Evolutionary conservation across 2,329 filamentous ascomycete species (phyloP).

Genomic region (Penicillium sp.): DNA sequence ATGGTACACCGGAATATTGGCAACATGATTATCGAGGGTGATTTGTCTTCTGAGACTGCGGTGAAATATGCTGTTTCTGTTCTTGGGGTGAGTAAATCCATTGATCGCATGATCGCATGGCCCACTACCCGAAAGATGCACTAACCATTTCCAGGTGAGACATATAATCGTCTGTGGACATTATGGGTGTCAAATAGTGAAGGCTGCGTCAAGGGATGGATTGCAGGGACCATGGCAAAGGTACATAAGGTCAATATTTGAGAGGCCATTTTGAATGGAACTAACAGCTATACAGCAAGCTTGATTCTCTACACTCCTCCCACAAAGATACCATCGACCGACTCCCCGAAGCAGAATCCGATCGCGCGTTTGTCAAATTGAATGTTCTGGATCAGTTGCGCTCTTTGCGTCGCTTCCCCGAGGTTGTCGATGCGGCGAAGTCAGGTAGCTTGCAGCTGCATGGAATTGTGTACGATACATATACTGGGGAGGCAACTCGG

Average conservation of each 20-base stretch:
- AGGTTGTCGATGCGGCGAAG: slow-evolving; percentile 13
- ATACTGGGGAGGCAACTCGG: slow-evolving; percentile 3
- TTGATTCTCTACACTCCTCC: slow-evolving; percentile 13
- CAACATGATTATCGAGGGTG: slow-evolving; percentile 23
- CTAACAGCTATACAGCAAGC: slow-evolving; percentile 10
- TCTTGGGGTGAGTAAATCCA: slow-evolving; percentile 4
- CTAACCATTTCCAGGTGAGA: slow-evolving; percentile 6
- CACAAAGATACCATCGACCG: slow-evolving; percentile 9
- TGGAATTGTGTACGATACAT: slow-evolving; percentile 19
- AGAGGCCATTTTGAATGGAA: neutral
- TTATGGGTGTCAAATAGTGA: slow-evolving; percentile 22
- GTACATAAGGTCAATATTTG: neutral
- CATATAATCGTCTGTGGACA: slow-evolving; percentile 25
- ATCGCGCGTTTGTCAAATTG: slow-evolving; percentile 19
- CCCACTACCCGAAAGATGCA: neutral
- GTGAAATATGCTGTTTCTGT: slow-evolving; percentile 17
- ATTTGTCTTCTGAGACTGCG: slow-evolving; percentile 20
- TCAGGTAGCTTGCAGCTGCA: slow-evolving; percentile 12
- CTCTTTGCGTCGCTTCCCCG: slow-evolving; percentile 13
- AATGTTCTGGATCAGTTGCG: slow-evolving; percentile 23
- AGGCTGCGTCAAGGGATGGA: slow-evolving; percentile 10
- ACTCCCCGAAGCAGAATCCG: slow-evolving; percentile 8
- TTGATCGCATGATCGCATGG: too few relatives aligned
- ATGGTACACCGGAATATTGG: slow-evolving; percentile 20
- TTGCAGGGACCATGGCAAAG: slow-evolving; percentile 20